Base-by-base conservation (phyloP, 768 basidiomycete species). In the Rhizopogon vesiculosus region DNA sequence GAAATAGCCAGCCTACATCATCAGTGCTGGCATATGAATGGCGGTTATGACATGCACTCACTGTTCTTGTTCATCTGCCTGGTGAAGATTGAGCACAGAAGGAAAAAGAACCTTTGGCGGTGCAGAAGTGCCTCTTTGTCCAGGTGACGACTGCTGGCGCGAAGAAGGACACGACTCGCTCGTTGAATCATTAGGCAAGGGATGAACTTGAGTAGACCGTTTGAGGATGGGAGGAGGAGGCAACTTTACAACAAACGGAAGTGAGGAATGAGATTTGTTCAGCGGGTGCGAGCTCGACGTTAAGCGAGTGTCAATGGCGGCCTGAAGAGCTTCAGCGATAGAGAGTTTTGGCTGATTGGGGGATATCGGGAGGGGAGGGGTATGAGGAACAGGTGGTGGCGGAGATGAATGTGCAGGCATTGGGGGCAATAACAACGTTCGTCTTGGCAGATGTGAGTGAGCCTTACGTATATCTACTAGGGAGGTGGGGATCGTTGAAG, bases 371-470 rank as follows among this genome's bases (percentile, higher is more conserved):
- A 58, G 57, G 33, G 53, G 48, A 56, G 25, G 55, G 62, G 45
- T 53, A 54, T 46, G 58, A 64, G 48, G 62, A 62, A 50, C 59
- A 55, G 45, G 55, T 45, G 64, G 43, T 31, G 56, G 58, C 46
- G 59, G 53, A 42, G 59, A 65, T 55, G 63, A 62, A 48, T 54
- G 45, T 16, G 39, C 35, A n/a, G 62, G 51, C 54, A 50, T 54
- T 62, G 25, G 70, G 63, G 8, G 79, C 71, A 15, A 19, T 19
- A 9, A 19, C 7, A 33, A 13, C 13, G 15, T 35, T 22, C 18
- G 31, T 82, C 59, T 42, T 78, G 73, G 51, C 83, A 78, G 7
- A 83, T 52, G 2, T 2, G 81, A 76, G 2, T 70, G 63, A 28
- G 65, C 40, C 9, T 66, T 59, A n/a, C 70, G 58, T 45, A 73